Base-by-base conservation (phyloP, 2,329 filamentous ascomycete genomes). In the Trichoderma breve region DNA sequence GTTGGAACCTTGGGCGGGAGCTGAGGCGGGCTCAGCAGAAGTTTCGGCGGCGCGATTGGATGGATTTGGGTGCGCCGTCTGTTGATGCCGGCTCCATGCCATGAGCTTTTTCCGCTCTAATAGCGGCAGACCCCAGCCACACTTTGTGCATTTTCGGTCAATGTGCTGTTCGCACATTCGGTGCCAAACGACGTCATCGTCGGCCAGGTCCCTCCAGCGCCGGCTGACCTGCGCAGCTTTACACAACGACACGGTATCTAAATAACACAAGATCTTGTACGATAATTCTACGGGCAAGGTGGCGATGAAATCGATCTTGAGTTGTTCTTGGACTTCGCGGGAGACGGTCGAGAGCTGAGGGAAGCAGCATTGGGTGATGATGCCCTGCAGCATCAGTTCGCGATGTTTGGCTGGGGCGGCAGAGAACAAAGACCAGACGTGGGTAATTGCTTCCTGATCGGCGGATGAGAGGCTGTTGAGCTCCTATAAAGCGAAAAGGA, bases 151-250 rank as follows among this genome's bases (percentile, higher is more conserved):
- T 80, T 97, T 97, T 73, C 94, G 87, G 80, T 97, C 93, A 76
- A 98, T 97, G 81, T 97, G 95, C 79, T 98, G 95, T 81, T 97
- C 94, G 80, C 96, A 99, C 95, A 98, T 98, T 74, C 92, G 92
- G 79, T 98, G 83, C 96, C 96, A 99, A 4, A 99, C 95, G 9
- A 97, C 92, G 80, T 99, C 95, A 79, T 98, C 95, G 77, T 98
- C 96, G n/a, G 96, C 95, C 53, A 99, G 84, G 71, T 89, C 89
- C 74, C 93, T 89, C 96, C 96, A 99, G 76, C 91, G 88, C 72
- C 91, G 89, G 80, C 94, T 98, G 70, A 99, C 96, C 81, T 98
- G 95, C 0, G 96, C 94, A 1, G 96, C 95, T 81, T 97, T 97
- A 85, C 96, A 98, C 0, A 99, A 87, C 0, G 95, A 98, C 2